Evolutionary conservation across 768 basidiomycete genomes (phyloP), one percentile per base, ranked within the genome.

Genomic region (Russula vinacea): DNA sequence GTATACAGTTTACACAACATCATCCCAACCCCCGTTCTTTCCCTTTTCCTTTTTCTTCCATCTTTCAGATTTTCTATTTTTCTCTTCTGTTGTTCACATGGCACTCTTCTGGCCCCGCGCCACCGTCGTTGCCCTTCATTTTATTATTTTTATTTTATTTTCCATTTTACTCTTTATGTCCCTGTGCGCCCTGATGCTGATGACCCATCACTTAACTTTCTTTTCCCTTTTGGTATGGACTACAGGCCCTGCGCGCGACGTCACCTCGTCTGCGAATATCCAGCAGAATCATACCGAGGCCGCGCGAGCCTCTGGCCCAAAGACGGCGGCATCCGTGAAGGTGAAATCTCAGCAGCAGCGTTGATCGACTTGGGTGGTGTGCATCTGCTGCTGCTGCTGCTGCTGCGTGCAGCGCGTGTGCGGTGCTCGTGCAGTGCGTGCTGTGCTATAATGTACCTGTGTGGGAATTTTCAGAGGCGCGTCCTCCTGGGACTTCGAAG

Each of bases 201-300:
- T 26, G 40, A 26, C 26, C 49, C 2, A 19, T 16, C 19, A 1
- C 6, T 10, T 47, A 26, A 5, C 17, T 40, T 40, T 56, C 11
- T 52, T 50, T 39, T 37, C 39, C 22, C 17, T 39, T 54, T 50
- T 60, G 57, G 22, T 49, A 59, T 55, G 37, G 39, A 47, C 5
- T 29, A 19, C 49, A 67, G 66, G 58, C 66, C 63, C 11, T 67
- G 66, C 39, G 62, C 58, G 13, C 47, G 63, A 35, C 66, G 66
- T 4, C 52, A 54, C 40, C 63, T 65, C 13, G 58, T 55, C 1
- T 67, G 66, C 54, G 66, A 67, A n/a, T 67, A 65, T 52, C 66
- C 66, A 29, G 58, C 51, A 32, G 58, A 67, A 17, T 67, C 66
- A 0, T 64, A 50, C 8, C 66, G 66, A 24, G 66, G 66, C 24